Conservation (phyloP, 2,329 filamentous ascomycete species). For the Zalaria obscura region DNA sequence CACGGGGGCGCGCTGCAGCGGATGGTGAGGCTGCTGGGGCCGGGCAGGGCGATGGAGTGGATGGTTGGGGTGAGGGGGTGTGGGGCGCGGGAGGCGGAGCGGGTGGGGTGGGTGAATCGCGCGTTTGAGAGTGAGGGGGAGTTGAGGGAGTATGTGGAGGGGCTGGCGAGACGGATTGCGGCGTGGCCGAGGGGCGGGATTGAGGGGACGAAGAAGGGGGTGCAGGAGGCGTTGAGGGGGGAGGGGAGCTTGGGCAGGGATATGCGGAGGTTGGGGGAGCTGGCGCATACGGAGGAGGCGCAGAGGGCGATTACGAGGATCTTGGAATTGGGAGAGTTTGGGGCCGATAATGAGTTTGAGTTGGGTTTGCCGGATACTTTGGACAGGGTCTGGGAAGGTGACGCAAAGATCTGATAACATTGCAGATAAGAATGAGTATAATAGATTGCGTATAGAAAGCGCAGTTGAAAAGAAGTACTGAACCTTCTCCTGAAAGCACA, state of each 20-base stretch:
- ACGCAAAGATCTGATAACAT: too few relatives aligned
- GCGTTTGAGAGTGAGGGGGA: background rate
- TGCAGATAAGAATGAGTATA: too few relatives aligned
- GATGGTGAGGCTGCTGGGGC: background rate
- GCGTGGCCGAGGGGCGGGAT: background rate
- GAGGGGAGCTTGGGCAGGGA: background rate
- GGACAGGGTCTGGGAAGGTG: too few relatives aligned
- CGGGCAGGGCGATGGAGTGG: background rate
- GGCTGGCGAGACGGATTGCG: background rate
- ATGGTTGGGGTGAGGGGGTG: background rate
- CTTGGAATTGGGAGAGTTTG: background rate
- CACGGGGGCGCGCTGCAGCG: slow-evolving; percentile 1
- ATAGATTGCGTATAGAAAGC: too few relatives aligned
- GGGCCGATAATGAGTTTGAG: background rate
- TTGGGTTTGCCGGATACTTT: background rate
- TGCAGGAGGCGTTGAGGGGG: background rate
- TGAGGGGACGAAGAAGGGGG: background rate
- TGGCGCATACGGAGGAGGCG: background rate
- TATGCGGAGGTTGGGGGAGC: background rate
- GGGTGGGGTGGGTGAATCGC: background rate
- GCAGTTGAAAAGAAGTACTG: too few relatives aligned
- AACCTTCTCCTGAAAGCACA: too few relatives aligned
- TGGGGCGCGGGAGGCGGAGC: background rate
- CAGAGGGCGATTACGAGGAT: background rate
- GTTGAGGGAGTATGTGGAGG: background rate